Evolutionary conservation across 805 yeast species (phyloP).

Genomic region (Zygoascus flipseniorum): DNA sequence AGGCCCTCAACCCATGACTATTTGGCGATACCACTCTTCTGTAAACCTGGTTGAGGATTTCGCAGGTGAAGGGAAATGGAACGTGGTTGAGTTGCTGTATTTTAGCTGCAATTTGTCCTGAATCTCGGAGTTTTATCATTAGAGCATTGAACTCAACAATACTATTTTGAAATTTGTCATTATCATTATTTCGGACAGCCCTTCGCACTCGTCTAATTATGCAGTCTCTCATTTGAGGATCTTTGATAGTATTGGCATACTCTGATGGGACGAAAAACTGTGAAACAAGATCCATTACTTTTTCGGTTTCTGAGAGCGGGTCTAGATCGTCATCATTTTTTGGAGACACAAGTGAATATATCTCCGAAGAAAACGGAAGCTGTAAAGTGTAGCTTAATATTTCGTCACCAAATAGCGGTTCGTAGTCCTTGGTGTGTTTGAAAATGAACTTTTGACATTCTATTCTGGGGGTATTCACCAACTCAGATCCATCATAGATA

Average conservation of each 20-base stretch:
- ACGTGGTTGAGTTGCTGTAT: conserved; percentile 20
- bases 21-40: conserved; percentile 72
- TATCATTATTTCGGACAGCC: conserved; percentile 24
- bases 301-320: conserved; percentile 56
- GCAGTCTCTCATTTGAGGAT: conserved; percentile 25
- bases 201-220: conserved; percentile 25
- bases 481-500: not conserved
- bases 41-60: conserved; percentile 63
- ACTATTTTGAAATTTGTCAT: conserved; percentile 23
- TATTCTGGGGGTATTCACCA: not conserved
- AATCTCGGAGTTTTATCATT: conserved; percentile 30
- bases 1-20: conserved; percentile 51
- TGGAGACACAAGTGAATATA: conserved; percentile 12
- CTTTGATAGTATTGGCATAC: conserved; percentile 22
- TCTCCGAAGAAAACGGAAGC: conserved; percentile 17
- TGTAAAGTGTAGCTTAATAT: conserved; percentile 2
- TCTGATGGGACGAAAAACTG: conserved; percentile 33
- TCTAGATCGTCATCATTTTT: conserved; percentile 34
- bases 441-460: not conserved
- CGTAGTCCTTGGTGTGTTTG: not conserved
- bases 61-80: conserved; percentile 42
- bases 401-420: not conserved
- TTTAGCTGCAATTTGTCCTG: conserved; percentile 26
- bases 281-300: conserved; percentile 38
- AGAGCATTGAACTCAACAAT: conserved; percentile 39